Conservation (phyloP, 495 filamentous ascomycete species). For the Penicillium odoratum region DNA sequence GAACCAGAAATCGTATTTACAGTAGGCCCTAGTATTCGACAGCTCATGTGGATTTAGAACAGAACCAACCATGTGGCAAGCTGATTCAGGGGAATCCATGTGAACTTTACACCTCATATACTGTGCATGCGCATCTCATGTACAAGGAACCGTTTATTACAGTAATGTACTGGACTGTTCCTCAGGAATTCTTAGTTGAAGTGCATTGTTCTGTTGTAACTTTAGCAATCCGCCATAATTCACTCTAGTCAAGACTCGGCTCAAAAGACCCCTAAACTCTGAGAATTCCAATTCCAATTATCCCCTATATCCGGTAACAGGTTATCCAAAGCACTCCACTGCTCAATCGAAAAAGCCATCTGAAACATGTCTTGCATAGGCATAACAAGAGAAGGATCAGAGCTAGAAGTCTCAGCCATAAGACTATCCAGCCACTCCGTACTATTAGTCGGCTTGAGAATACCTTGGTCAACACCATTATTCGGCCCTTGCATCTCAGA, state of each 20-base stretch:
- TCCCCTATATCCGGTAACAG: slow-evolving; percentile 1
- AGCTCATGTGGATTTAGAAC: neutral
- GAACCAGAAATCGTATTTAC: neutral
- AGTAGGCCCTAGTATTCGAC: neutral
- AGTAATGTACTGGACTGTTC: neutral
- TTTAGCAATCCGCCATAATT: neutral
- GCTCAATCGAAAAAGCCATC: slow-evolving; percentile 8
- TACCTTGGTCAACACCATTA: neutral
- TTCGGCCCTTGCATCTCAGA: neutral
- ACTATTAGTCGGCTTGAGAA: neutral
- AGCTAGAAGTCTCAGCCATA: slow-evolving; percentile 2
- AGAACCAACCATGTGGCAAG: neutral
- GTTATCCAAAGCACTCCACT: slow-evolving; percentile 2
- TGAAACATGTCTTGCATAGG: slow-evolving; percentile 11
- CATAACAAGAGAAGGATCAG: neutral
- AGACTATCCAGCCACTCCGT: slow-evolving; percentile 5
- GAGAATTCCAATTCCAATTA: neutral
- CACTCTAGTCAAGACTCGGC: neutral
- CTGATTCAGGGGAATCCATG: neutral
- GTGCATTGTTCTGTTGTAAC: too few species aligned
- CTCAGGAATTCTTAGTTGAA: neutral
- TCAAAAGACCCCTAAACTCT: neutral
- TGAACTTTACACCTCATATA: neutral
- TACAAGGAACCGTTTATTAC: neutral
- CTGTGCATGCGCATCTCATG: neutral